Evolutionary conservation across 176 grass and related monocot species (phyloP).

Genomic region (Microstegium vimineum): DNA sequence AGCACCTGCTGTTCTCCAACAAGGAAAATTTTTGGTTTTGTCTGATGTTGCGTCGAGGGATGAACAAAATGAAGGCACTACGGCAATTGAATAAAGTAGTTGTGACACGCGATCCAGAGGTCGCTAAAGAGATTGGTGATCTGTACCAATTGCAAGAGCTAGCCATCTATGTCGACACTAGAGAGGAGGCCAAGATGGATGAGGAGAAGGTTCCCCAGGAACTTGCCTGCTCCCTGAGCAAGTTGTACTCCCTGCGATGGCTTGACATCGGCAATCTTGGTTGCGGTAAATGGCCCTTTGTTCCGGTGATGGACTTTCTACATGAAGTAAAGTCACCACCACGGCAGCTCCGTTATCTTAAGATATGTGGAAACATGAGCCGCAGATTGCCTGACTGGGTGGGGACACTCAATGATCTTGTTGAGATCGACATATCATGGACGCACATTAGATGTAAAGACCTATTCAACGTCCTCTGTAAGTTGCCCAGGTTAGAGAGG

Average conservation of each 20-base stretch:
- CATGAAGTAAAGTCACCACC: background rate
- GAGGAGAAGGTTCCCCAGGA: background rate
- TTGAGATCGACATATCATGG: background rate
- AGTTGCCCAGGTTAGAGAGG: background rate
- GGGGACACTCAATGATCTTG: background rate
- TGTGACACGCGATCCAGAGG: background rate
- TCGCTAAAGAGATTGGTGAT: background rate
- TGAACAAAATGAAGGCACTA: background rate
- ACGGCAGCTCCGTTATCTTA: background rate
- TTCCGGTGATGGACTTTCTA: background rate
- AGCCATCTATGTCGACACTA: background rate
- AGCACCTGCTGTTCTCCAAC: background rate
- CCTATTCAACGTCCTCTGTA: background rate
- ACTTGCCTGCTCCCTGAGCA: background rate
- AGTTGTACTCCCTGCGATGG: background rate
- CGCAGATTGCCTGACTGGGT: background rate
- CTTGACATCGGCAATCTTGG: background rate
- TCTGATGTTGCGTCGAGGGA: background rate
- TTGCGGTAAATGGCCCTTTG: too few species aligned
- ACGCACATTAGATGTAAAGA: background rate
- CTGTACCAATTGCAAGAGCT: background rate
- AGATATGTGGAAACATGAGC: background rate
- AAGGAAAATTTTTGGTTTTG: rapidly evolving
- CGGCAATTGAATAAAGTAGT: rapidly evolving
- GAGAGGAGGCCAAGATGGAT: background rate